These are phyloP conservation scores for Echria macrotheca DNA, from an alignment of 495 filamentous ascomycete species.

Conservation along the genomic window DNA sequence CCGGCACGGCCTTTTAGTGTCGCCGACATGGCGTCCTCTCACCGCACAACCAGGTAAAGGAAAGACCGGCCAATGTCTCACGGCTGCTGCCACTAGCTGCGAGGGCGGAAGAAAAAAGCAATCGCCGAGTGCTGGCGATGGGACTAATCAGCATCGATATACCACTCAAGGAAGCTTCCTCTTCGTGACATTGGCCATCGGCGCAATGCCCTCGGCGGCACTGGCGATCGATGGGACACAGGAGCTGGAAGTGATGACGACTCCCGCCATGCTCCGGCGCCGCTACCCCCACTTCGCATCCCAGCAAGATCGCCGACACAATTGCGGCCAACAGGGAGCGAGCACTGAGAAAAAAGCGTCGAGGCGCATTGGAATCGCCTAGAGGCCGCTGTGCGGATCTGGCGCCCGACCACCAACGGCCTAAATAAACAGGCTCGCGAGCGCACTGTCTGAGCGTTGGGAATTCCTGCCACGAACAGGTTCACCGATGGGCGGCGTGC, in stretches of 20 bases:
- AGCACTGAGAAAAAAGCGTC: slow-evolving; percentile 3
- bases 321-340: not conserved
- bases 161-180: no score
- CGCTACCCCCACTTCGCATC: not conserved
- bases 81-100: slow-evolving; percentile 18
- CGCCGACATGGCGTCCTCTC: slow-evolving; percentile 3
- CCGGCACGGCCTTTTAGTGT: slow-evolving; percentile 8
- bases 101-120: slow-evolving; percentile 5
- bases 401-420: slow-evolving; percentile 10
- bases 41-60: slow-evolving; percentile 19
- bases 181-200: no score
- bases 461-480: slow-evolving; percentile 14
- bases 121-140: slow-evolving; percentile 7
- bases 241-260: not conserved
- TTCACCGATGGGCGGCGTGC: slow-evolving; percentile 1
- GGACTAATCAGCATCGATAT: slow-evolving; percentile 12
- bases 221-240: no score
- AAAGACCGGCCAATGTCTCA: slow-evolving; percentile 23
- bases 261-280: not conserved
- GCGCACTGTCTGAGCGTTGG: slow-evolving; percentile 23
- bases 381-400: slow-evolving; percentile 4
- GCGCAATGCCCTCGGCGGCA: no score
- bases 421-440: slow-evolving; percentile 12
- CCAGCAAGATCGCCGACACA: not conserved
- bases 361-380: slow-evolving; percentile 6